These are phyloP conservation scores for Monosporascus sp. DNA, from an alignment of 2,329 filamentous ascomycete species.

Conservation along the genomic window DNA sequence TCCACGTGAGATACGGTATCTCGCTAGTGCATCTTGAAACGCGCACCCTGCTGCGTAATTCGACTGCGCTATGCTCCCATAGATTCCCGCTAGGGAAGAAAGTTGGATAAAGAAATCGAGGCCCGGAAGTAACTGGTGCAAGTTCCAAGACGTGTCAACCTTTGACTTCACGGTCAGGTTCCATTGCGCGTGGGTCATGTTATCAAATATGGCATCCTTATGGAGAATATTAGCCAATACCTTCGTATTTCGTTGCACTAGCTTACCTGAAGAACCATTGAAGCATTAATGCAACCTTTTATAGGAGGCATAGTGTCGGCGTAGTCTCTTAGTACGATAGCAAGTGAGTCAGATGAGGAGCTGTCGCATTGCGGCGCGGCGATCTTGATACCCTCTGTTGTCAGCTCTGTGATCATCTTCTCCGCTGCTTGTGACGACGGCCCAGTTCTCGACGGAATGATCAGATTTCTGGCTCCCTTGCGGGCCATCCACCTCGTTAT, in stretches of 20 bases:
- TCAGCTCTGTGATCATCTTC: too few species aligned
- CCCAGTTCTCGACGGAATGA: too few species aligned
- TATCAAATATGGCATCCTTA: neutral
- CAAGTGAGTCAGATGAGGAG: too few species aligned
- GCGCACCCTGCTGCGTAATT: constrained; percentile 1
- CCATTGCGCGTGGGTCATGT: constrained; percentile 1
- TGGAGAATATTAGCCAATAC: too few species aligned
- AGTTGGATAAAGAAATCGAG: neutral
- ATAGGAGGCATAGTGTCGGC: too few species aligned
- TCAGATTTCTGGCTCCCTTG: constrained; percentile 1
- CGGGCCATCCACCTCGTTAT: constrained; percentile 2
- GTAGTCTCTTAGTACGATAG: too few species aligned
- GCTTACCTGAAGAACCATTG: constrained; percentile 31
- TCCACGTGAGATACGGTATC: neutral
- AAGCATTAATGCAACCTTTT: constrained; percentile 32
- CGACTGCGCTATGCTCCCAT: neutral
- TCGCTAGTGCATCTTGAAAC: neutral
- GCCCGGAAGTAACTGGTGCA: neutral
- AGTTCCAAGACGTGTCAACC: neutral
- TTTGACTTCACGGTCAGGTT: neutral
- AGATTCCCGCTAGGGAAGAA: neutral
- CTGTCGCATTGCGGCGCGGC: too few species aligned
- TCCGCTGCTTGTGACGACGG: too few species aligned
- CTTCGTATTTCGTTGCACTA: too few species aligned
- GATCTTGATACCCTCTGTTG: too few species aligned